Conservation (phyloP, 108 stramenopile species). For the Phaeodactylum tricornutum region DNA sequence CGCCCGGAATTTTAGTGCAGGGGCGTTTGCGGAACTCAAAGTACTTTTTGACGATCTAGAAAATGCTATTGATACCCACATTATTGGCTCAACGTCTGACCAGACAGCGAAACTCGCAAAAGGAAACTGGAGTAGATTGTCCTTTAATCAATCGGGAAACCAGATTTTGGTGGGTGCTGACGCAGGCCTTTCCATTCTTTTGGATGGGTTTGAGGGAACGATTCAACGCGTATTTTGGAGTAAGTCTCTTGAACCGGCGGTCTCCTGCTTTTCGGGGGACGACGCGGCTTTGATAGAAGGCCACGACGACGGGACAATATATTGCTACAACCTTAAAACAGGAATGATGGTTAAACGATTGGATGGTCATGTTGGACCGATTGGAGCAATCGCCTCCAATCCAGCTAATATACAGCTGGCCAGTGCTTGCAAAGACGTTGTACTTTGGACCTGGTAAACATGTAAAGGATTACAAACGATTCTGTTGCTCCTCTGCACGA, state of each 20-base stretch:
- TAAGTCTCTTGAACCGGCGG: constrained; percentile 13
- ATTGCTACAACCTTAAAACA: constrained; percentile 46
- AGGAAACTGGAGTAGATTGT: constrained; percentile 39
- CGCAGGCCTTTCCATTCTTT: constrained; percentile 32
- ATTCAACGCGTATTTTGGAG: constrained; percentile 42
- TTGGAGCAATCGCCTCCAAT: constrained; percentile 49
- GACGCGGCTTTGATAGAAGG: constrained; percentile 52
- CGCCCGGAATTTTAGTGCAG: constrained; percentile 59
- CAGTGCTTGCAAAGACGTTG: constrained; percentile 46
- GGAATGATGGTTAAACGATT: constrained; percentile 43
- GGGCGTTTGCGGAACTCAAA: constrained; percentile 76
- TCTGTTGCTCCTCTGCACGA: too few relatives aligned
- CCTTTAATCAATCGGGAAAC: constrained; percentile 67
- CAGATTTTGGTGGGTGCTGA: constrained; percentile 51
- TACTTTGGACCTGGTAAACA: constrained; percentile 60
- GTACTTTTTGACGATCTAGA: constrained; percentile 33
- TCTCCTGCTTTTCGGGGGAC: constrained; percentile 62
- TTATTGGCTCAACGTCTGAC: constrained; percentile 11
- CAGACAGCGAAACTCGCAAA: constrained; percentile 22
- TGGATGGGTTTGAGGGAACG: constrained; percentile 76
- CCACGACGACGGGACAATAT: constrained; percentile 53
- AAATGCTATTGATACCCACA: constrained; percentile 20
- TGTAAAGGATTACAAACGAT: too few relatives aligned
- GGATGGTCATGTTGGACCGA: constrained; percentile 42
- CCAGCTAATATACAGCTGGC: constrained; percentile 68